Evolutionary conservation across 1,284 basidiomycete genomes (phyloP).

Genomic region (Wallemia ichthyophaga): DNA sequence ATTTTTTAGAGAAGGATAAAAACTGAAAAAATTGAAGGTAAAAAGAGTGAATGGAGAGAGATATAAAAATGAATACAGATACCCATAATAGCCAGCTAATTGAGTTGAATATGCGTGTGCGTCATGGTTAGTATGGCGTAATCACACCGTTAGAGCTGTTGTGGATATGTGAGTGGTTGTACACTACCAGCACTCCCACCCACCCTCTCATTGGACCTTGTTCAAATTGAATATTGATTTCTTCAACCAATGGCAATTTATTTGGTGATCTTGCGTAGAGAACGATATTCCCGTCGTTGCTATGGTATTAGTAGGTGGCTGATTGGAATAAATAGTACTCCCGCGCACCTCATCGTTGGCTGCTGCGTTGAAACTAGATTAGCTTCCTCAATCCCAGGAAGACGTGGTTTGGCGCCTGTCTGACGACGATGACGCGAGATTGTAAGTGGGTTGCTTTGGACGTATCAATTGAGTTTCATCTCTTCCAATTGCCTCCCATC

Average conservation of each 20-base stretch:
- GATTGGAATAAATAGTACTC: too few species aligned
- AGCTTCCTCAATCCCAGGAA: background rate
- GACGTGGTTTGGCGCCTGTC: background rate
- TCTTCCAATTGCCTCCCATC: too few species aligned
- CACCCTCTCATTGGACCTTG: background rate
- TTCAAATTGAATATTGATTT: background rate
- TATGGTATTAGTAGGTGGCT: background rate
- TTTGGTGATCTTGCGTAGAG: background rate
- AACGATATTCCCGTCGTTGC: background rate
- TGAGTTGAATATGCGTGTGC: too few species aligned
- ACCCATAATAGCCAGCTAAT: too few species aligned
- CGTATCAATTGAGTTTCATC: too few species aligned
- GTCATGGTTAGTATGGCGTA: background rate
- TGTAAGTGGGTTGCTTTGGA: background rate
- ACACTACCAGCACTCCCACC: background rate
- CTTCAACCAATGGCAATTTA: background rate
- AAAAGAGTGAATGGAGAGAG: background rate
- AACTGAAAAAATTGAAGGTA: background rate
- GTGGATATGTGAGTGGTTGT: background rate
- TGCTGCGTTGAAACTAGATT: background rate
- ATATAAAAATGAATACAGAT: too few species aligned
- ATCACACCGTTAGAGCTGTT: background rate
- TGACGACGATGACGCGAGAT: background rate
- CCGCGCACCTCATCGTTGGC: background rate
- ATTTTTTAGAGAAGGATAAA: background rate